Conservation (phyloP, 345 rosid species). For the Salix suchowensis region DNA sequence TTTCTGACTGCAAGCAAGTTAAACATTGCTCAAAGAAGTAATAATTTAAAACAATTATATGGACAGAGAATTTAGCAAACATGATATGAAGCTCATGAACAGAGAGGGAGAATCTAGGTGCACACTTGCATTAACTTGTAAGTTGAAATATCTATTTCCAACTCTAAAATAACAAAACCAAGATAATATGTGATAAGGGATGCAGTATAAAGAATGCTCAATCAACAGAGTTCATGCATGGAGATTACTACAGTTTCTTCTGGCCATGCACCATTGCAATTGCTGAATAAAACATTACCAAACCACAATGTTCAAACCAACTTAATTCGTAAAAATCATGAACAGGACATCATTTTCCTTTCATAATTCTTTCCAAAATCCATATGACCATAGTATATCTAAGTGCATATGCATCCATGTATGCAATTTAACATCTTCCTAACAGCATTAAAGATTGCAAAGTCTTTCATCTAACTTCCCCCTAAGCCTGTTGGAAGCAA, state of each 20-base stretch:
- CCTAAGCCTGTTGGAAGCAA: not conserved
- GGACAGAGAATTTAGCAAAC: not conserved
- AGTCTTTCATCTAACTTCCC: not conserved
- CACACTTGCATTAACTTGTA: not conserved
- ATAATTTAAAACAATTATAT: not conserved
- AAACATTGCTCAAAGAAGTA: constrained; percentile 10
- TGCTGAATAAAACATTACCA: not conserved
- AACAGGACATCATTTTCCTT: not conserved
- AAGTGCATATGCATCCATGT: not conserved
- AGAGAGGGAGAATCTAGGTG: not conserved
- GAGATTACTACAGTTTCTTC: not conserved
- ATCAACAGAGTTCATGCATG: not conserved
- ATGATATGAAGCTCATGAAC: not conserved
- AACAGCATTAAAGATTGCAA: not conserved
- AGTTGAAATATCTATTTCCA: not conserved
- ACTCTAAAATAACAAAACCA: not conserved
- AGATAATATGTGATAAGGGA: not conserved
- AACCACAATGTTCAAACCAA: not conserved
- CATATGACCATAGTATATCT: not conserved
- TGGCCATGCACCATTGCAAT: not conserved
- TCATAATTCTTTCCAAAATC: not conserved
- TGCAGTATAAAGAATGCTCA: not conserved
- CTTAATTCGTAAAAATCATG: not conserved
- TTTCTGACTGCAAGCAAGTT: constrained; percentile 44
- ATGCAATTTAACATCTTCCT: not conserved